These are phyloP conservation scores for Shiraia sp. DNA, from an alignment of 2,329 filamentous ascomycete genomes.

Conservation along the genomic window DNA sequence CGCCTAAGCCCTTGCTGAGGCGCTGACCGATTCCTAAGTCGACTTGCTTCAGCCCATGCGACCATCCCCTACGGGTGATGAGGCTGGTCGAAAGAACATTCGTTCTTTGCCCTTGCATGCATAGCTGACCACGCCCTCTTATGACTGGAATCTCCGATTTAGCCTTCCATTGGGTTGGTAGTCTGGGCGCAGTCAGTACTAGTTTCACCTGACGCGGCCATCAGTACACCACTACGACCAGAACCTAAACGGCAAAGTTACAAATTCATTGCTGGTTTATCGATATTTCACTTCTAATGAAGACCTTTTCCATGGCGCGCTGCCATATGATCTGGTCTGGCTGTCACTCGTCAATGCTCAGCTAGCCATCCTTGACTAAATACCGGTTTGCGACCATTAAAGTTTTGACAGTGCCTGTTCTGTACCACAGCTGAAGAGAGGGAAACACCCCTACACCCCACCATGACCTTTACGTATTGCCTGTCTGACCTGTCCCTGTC, in stretches of 20 bases:
- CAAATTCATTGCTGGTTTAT: conserved; percentile 7
- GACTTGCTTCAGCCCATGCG: conserved; percentile 16
- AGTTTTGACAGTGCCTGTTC: conserved; percentile 4
- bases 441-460: conserved; percentile 4
- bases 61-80: conserved; percentile 13
- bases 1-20: conserved; percentile 19
- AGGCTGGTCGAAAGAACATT: conserved; percentile 34
- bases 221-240: conserved; percentile 28
- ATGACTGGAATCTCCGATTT: background rate
- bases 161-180: background rate
- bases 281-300: background rate
- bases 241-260: conserved; percentile 3
- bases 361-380: conserved; percentile 10
- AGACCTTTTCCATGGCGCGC: conserved; percentile 4
- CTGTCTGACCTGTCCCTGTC: too few species aligned
- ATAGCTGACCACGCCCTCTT: conserved; percentile 8
- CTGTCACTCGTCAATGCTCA: conserved; percentile 12
- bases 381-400: conserved; percentile 9
- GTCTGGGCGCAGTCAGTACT: conserved; percentile 1
- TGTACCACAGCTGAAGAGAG: conserved; percentile 6
- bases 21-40: conserved; percentile 28
- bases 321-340: conserved; percentile 15
- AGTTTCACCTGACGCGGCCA: conserved; percentile 29
- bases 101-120: conserved; percentile 19
- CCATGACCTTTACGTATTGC: conserved; percentile 1